Evolutionary conservation across 305 asterid species (phyloP).

Genomic region (Euphrasia arctica): DNA sequence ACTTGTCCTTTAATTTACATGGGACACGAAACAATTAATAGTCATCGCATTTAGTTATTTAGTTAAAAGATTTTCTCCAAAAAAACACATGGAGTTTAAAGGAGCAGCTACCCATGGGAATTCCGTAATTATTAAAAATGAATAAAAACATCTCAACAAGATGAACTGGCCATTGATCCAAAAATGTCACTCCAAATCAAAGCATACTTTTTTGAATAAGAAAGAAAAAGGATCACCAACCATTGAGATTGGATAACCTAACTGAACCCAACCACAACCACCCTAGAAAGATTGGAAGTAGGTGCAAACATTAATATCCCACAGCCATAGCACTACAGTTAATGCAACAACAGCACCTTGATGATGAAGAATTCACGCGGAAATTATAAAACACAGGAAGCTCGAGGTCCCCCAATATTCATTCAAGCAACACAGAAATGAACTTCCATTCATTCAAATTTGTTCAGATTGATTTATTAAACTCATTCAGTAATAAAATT

Average conservation of each 20-base stretch:
- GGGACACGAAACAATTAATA: conserved; percentile 19
- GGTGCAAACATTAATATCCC: conserved; percentile 16
- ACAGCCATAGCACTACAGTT: not conserved
- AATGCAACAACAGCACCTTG: conserved; percentile 24
- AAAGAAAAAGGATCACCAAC: conserved; percentile 24
- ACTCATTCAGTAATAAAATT: not conserved
- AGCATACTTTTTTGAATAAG: conserved; percentile 16
- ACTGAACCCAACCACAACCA: conserved; percentile 35
- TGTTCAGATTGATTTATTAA: conserved; percentile 1
- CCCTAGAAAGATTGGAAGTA: conserved; percentile 24
- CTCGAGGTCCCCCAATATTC: conserved; percentile 10
- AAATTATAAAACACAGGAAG: conserved; percentile 14
- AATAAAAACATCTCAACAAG: conserved; percentile 25
- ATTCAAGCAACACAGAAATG: conserved; percentile 14
- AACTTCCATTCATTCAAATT: conserved; percentile 11
- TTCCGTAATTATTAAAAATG: conserved; percentile 9
- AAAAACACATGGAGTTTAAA: not conserved
- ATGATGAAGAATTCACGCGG: conserved; percentile 20
- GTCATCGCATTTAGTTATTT: not conserved
- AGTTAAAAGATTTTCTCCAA: not conserved
- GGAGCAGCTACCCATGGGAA: conserved; percentile 1
- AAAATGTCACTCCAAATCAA: conserved; percentile 12
- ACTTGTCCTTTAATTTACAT: conserved; percentile 52
- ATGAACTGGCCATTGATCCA: conserved; percentile 25
- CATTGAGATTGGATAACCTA: conserved; percentile 35